These are phyloP conservation scores for Candida berthetii DNA, from an alignment of 805 yeast species.

Conservation along the genomic window DNA sequence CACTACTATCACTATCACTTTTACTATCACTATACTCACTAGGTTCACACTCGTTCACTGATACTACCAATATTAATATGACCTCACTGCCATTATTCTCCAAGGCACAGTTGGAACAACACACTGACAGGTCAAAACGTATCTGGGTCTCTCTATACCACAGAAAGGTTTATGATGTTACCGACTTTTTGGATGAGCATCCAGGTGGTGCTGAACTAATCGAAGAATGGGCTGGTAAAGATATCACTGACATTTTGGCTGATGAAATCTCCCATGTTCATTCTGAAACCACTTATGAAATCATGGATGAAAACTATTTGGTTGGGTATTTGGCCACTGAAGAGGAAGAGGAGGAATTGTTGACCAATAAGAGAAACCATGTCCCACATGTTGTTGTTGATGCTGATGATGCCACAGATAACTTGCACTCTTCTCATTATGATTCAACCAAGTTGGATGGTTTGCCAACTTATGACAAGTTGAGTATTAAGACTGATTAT, in stretches of 20 bases:
- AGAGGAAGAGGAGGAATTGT: constrained; percentile 67
- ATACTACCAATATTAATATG: too few relatives aligned
- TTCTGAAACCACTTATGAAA: constrained; percentile 79
- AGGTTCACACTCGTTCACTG: too few relatives aligned
- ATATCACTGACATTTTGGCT: constrained; percentile 75
- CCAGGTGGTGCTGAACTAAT: constrained; percentile 85
- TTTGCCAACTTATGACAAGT: constrained; percentile 66
- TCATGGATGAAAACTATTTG: constrained; percentile 73
- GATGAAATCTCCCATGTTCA: constrained; percentile 73
- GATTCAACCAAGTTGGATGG: constrained; percentile 55
- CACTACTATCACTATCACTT: too few relatives aligned
- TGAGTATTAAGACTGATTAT: constrained; percentile 77
- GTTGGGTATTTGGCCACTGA: constrained; percentile 81
- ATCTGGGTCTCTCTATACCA: constrained; percentile 80
- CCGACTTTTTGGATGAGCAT: constrained; percentile 47
- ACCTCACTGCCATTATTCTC: constrained; percentile 56
- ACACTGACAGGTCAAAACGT: constrained; percentile 40
- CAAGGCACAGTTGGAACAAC: constrained; percentile 42
- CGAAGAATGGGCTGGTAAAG: constrained; percentile 73
- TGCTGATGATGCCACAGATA: constrained; percentile 22
- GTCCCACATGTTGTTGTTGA: constrained; percentile 49
- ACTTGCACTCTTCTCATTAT: constrained; percentile 25
- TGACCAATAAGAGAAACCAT: constrained; percentile 47
- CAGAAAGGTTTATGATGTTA: constrained; percentile 81
- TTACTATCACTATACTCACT: too few relatives aligned